A percentile compares a stretch with the other conserved stretches of the same genome.
phyloP scores from a whole-genome alignment of 805 yeast genomes.

The Candida endomychidarum region DNA sequence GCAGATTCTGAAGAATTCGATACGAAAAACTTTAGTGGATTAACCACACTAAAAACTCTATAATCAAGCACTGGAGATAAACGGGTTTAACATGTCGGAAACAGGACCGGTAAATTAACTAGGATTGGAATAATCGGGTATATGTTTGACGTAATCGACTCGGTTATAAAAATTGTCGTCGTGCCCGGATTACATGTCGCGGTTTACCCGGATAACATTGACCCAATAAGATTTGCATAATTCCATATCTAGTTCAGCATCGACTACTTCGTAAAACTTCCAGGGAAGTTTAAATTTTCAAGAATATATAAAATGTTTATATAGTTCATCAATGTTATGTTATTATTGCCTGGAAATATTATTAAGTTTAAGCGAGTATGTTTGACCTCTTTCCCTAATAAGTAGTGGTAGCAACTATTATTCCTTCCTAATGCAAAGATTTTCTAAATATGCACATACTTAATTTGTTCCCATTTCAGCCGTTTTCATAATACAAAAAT shows the following conservation, averaged over 20 bases:
- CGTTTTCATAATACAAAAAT: conserved; percentile 13
- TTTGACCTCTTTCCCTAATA: no score
- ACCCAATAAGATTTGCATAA: conserved; percentile 6
- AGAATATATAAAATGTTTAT: not conserved
- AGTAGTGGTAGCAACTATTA: no score
- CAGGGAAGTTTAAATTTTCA: not conserved
- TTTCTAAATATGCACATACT: not conserved
- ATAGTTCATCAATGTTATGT: no score
- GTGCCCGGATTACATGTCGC: not conserved
- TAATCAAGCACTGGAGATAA: no score
- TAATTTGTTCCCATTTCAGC: conserved; percentile 18
- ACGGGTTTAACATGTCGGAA: conserved; percentile 1
- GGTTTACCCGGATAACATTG: not conserved
- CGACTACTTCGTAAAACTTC: not conserved
- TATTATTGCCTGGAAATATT: no score
- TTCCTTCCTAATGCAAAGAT: conserved; percentile 1
- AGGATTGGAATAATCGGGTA: not conserved
- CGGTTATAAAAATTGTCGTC: conserved; percentile 8
- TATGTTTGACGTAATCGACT: conserved; percentile 3
- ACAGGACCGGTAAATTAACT: not conserved
- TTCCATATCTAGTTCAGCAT: not conserved
- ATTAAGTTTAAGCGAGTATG: no score
- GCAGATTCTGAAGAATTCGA: no score
- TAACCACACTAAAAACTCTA: no score
- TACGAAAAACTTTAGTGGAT: no score